These are phyloP conservation scores for Pseudomonodictys pantanalensis DNA, from an alignment of 495 filamentous ascomycete species.

Conservation along the genomic window DNA sequence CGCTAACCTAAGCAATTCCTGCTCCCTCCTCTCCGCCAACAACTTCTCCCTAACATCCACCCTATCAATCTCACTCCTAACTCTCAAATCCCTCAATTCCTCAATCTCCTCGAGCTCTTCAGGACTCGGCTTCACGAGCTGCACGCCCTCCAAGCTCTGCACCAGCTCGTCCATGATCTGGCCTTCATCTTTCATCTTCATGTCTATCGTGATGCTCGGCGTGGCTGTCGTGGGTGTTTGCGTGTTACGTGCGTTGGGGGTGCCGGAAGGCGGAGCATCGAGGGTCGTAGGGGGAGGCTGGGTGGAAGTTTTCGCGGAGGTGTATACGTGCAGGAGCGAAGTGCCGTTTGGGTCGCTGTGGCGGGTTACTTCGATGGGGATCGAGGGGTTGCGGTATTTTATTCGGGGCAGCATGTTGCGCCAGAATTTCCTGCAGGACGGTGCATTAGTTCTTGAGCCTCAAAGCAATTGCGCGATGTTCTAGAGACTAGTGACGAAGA, in stretches of 20 bases:
- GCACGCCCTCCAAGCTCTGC: conserved; percentile 55
- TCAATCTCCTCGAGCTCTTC: conserved; percentile 55
- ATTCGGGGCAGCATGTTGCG: conserved; percentile 73
- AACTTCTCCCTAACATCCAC: conserved; percentile 59
- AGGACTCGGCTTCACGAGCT: too few relatives aligned
- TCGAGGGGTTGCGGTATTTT: conserved; percentile 87
- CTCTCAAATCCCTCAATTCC: too few relatives aligned
- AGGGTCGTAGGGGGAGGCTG: background rate
- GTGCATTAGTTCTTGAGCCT: background rate
- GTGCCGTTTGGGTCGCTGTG: conserved; percentile 54
- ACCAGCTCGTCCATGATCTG: conserved; percentile 69
- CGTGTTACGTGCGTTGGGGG: conserved; percentile 21
- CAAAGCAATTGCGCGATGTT: too few relatives aligned
- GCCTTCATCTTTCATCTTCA: conserved; percentile 58
- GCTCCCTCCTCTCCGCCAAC: conserved; percentile 61
- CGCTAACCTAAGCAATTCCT: conserved; percentile 44
- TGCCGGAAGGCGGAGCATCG: conserved; percentile 25
- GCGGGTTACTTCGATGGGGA: conserved; percentile 78
- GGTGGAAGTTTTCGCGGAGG: background rate
- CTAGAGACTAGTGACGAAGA: too few relatives aligned
- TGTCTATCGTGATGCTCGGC: conserved; percentile 54
- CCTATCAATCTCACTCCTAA: conserved; percentile 54
- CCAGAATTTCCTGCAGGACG: conserved; percentile 78
- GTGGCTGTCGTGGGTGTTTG: conserved; percentile 38
- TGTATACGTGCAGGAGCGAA: conserved; percentile 67